A percentile compares a stretch with the other conserved stretches of the same genome.
Evolutionary conservation across 176 grass and related monocot genomes (phyloP).

Genomic region (Oryza officinalis): DNA sequence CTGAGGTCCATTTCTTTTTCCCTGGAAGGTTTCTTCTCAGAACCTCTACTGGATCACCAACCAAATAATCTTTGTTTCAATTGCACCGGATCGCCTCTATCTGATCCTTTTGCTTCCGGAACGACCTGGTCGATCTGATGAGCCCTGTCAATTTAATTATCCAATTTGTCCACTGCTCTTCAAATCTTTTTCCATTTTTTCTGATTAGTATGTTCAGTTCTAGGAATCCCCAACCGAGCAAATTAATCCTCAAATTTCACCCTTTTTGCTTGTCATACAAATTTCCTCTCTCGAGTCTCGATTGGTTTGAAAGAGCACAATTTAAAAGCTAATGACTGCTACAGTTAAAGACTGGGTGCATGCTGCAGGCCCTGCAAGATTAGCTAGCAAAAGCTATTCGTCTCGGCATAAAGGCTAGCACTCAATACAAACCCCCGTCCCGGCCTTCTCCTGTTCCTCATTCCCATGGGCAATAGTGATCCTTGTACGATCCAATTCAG

Average conservation of each 20-base stretch:
- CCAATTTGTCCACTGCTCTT: background rate
- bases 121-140: slow-evolving; percentile 33
- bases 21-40: background rate
- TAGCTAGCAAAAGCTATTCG: background rate
- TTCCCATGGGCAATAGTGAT: slow-evolving; percentile 5
- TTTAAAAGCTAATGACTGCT: background rate
- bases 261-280: background rate
- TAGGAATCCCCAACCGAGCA: background rate
- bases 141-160: background rate
- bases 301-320: background rate
- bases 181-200: background rate
- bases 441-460: background rate
- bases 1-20: background rate
- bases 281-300: too few species aligned
- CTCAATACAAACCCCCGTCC: slow-evolving; percentile 19
- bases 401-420: background rate
- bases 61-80: background rate
- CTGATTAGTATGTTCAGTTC: background rate
- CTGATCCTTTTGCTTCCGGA: slow-evolving; percentile 6
- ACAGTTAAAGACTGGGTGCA: background rate
- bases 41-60: background rate
- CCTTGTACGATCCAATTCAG: slow-evolving; percentile 29
- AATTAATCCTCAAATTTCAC: background rate
- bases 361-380: background rate
- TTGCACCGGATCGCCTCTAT: background rate